These are phyloP conservation scores for Coccomyxa sp. DNA, from an alignment of 139 green algal species.

Conservation along the genomic window DNA sequence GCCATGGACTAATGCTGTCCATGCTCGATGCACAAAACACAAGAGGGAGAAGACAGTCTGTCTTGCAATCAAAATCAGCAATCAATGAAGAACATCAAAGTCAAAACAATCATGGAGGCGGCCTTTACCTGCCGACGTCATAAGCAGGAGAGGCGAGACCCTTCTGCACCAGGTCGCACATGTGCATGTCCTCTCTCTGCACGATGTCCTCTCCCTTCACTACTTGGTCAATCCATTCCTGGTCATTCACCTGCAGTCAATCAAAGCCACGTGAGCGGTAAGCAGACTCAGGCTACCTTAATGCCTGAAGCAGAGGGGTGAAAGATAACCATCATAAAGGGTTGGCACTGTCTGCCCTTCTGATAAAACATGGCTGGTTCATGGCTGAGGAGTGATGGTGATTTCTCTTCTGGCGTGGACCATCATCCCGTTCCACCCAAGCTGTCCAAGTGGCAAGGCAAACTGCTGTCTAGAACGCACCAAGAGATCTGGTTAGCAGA, in stretches of 20 bases:
- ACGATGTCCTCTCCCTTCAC: slow-evolving; percentile 17
- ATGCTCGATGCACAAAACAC: too few species aligned
- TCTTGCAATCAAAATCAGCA: too few species aligned
- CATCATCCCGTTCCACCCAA: too few species aligned
- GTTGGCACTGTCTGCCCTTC: too few species aligned
- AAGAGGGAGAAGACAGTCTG: neutral
- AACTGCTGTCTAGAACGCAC: too few species aligned
- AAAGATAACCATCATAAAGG: neutral
- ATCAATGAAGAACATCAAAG: neutral
- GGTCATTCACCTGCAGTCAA: slow-evolving; percentile 1
- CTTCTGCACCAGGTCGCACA: slow-evolving; percentile 47
- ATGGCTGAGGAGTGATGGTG: too few species aligned
- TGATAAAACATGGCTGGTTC: too few species aligned
- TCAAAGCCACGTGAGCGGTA: neutral
- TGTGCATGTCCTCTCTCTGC: slow-evolving; percentile 42
- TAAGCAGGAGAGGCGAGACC: slow-evolving; percentile 35
- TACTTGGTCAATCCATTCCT: slow-evolving; percentile 7
- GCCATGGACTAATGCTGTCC: too few species aligned
- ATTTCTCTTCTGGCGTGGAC: too few species aligned
- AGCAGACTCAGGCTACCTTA: neutral
- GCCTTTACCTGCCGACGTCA: slow-evolving; percentile 26
- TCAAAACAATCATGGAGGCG: neutral
- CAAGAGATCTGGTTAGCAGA: too few species aligned
- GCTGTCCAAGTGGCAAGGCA: too few species aligned
- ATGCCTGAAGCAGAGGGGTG: neutral